Conservation (phyloP, 2,329 filamentous ascomycete genomes). For the Corynespora cassiicola region DNA sequence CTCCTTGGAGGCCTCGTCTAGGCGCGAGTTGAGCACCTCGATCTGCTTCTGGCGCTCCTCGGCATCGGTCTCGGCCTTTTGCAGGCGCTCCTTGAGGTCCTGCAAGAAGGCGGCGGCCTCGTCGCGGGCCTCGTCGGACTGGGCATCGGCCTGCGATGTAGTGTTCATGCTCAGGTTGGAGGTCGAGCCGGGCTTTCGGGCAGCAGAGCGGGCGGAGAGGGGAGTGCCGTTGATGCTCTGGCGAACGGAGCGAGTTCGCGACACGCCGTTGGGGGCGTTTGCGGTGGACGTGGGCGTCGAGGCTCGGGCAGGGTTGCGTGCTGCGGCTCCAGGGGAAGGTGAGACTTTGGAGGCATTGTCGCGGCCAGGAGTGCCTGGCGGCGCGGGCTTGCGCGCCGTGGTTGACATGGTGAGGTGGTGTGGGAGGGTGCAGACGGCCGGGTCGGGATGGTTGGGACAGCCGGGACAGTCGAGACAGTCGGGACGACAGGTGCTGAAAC, state of each 20-base stretch:
- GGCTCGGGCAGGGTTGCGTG: constrained; percentile 37
- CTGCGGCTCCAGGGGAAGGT: constrained; percentile 38
- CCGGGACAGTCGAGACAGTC: no score
- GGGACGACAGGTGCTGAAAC: constrained; percentile 12
- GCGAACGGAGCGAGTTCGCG: constrained; percentile 39
- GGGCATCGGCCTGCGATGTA: constrained; percentile 44
- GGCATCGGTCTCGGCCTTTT: constrained; percentile 77
- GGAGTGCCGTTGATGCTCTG: constrained; percentile 40
- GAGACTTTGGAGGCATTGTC: constrained; percentile 28
- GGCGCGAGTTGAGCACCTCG: constrained; percentile 81
- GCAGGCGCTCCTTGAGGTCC: constrained; percentile 81
- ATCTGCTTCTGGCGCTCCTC: constrained; percentile 85
- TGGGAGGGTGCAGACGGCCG: no score
- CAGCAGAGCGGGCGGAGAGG: constrained; percentile 47
- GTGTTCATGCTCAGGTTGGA: constrained; percentile 42
- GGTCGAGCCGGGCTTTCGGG: constrained; percentile 41
- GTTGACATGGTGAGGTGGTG: constrained; percentile 36
- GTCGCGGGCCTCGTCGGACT: constrained; percentile 72
- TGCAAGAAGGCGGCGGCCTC: constrained; percentile 81
- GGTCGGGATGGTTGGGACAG: no score
- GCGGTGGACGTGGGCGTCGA: constrained; percentile 35
- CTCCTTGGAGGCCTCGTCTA: constrained; percentile 84
- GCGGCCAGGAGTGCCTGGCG: constrained; percentile 37
- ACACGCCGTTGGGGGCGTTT: constrained; percentile 34
- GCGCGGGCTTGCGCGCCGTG: constrained; percentile 43